phyloP scores from a whole-genome alignment of 192 early-diverging fungal species.

The Pilaira anomala region DNA sequence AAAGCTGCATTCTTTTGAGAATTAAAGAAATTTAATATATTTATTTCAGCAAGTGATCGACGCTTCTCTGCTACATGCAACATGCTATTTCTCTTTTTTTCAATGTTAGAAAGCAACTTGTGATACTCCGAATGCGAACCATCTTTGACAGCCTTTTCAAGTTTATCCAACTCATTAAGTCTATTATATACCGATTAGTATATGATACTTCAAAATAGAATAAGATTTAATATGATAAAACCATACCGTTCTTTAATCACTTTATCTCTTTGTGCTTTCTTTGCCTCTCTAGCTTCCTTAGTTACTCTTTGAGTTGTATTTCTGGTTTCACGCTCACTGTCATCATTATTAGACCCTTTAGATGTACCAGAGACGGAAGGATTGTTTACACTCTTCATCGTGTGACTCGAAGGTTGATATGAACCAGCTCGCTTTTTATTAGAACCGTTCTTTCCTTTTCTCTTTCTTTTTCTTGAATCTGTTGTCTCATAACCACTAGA shows the following conservation, averaged over 20 bases:
- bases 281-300: constrained; percentile 31
- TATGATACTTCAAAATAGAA: too few species aligned
- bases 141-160: constrained; percentile 29
- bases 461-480: constrained; percentile 5
- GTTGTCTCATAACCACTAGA: constrained; percentile 8
- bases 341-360: constrained; percentile 4
- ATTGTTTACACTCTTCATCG: background rate
- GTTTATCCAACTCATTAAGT: constrained; percentile 22
- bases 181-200: constrained; percentile 2
- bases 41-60: constrained; percentile 19
- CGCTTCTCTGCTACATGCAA: constrained; percentile 19
- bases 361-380: background rate
- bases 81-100: constrained; percentile 29
- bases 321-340: constrained; percentile 27
- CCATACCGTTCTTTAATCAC: constrained; percentile 24
- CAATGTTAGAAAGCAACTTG: constrained; percentile 25
- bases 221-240: background rate
- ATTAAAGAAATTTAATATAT: constrained; percentile 17
- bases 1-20: constrained; percentile 29
- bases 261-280: constrained; percentile 24
- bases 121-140: constrained; percentile 33
- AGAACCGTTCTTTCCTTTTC: constrained; percentile 1
- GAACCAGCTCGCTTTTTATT: constrained; percentile 18
- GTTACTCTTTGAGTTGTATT: constrained; percentile 21
- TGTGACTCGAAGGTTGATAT: constrained; percentile 10